phyloP scores from a whole-genome alignment of 169 alveolate genomes.

The Fabrea salina region DNA sequence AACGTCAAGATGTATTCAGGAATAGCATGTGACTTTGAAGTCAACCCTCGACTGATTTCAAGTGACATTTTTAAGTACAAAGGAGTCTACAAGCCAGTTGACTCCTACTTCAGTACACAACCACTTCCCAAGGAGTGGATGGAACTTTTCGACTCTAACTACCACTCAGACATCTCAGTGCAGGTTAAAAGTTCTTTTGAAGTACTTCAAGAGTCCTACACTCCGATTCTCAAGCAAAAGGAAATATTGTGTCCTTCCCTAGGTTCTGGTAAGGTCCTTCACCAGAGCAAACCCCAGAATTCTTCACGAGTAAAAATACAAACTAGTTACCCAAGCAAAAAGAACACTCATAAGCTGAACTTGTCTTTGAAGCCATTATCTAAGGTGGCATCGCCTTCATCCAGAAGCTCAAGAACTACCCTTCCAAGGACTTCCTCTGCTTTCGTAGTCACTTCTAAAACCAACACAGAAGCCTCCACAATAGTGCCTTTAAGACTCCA shows the following conservation, averaged over 20 bases:
- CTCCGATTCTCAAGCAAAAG: neutral
- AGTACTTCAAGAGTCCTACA: neutral
- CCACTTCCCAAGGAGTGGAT: constrained; percentile 44
- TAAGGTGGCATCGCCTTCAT: no score
- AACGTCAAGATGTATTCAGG: neutral
- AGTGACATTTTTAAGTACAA: neutral
- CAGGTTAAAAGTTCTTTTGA: neutral
- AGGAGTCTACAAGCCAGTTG: constrained; percentile 32
- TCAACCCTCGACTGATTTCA: neutral
- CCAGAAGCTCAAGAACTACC: no score
- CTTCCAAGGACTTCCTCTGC: no score
- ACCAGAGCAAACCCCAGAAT: no score
- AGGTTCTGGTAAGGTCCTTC: neutral
- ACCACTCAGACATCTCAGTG: neutral
- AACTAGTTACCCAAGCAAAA: no score
- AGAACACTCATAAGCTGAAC: no score
- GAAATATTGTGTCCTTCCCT: neutral
- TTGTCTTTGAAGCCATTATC: no score
- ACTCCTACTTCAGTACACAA: constrained; percentile 36
- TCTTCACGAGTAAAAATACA: no score
- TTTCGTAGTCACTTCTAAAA: no score
- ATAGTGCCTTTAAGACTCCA: no score
- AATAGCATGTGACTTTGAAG: neutral
- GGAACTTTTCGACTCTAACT: constrained; percentile 22
- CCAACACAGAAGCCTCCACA: no score